phyloP scores from a whole-genome alignment of 371 early-diverging fungal genomes.

The Umbelopsis sp. region DNA sequence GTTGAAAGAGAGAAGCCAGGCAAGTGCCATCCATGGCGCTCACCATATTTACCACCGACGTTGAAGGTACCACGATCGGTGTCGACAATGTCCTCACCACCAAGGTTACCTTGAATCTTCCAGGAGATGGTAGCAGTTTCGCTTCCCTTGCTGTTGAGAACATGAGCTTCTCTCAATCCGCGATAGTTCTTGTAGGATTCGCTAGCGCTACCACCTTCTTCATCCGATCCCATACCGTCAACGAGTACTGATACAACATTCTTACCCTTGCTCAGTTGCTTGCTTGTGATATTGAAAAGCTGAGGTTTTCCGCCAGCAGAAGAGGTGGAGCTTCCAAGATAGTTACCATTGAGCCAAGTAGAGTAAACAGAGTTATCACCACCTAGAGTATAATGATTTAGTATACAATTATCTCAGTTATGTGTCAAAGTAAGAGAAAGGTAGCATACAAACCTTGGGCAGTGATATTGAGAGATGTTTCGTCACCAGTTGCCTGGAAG shows the following conservation, averaged over 20 bases:
- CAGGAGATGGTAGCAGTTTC: slow-evolving; percentile 18
- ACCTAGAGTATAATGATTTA: neutral
- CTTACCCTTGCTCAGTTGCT: slow-evolving; percentile 11
- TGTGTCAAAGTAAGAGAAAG: no score
- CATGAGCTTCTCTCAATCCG: slow-evolving; percentile 18
- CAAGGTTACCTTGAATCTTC: slow-evolving; percentile 24
- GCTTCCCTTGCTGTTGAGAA: slow-evolving; percentile 4
- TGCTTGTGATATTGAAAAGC: slow-evolving; percentile 5
- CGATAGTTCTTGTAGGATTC: slow-evolving; percentile 16
- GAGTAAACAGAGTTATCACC: slow-evolving; percentile 28
- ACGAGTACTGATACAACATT: slow-evolving; percentile 24
- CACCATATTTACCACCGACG: slow-evolving; percentile 22
- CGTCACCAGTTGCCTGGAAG: slow-evolving; percentile 24
- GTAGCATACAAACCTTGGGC: slow-evolving; percentile 1
- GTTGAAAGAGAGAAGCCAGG: slow-evolving; percentile 18
- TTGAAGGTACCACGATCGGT: slow-evolving; percentile 18
- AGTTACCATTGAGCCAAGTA: slow-evolving; percentile 31
- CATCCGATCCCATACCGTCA: slow-evolving; percentile 18
- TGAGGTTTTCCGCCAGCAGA: slow-evolving; percentile 11
- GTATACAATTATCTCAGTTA: no score
- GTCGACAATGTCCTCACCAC: slow-evolving; percentile 17
- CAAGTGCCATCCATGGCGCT: slow-evolving; percentile 25
- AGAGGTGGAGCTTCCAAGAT: slow-evolving; percentile 26
- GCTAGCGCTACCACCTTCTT: slow-evolving; percentile 17
- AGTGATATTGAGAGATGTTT: slow-evolving; percentile 25